These are phyloP conservation scores for Solanum hybrid DNA, from an alignment of 305 asterid genomes.

Conservation along the genomic window DNA sequence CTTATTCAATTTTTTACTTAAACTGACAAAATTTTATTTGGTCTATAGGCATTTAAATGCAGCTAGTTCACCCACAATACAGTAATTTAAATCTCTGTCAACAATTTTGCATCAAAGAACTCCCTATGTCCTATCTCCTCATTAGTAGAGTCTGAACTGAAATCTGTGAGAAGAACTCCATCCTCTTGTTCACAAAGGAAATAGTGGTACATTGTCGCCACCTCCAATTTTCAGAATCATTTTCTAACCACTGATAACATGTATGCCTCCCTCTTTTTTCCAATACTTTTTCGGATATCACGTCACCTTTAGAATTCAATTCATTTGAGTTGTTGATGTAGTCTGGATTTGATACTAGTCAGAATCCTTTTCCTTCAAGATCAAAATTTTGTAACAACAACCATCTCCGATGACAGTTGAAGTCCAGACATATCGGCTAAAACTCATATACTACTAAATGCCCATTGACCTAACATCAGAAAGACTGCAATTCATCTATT, in stretches of 20 bases:
- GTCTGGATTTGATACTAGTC: not conserved
- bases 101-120: not conserved
- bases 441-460: not conserved
- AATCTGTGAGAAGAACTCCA: not conserved
- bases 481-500: not conserved
- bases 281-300: not conserved
- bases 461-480: not conserved
- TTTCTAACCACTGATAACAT: not conserved
- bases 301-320: not conserved
- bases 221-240: not conserved
- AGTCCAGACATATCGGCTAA: not conserved
- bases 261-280: not conserved
- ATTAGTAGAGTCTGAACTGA: not conserved
- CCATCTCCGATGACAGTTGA: not conserved
- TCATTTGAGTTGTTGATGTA: not conserved
- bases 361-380: not conserved
- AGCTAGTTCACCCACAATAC: not conserved
- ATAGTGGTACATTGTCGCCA: not conserved
- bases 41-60: not conserved
- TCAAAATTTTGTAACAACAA: not conserved
- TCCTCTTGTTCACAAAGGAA: not conserved
- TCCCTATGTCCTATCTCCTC: not conserved
- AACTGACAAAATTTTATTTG: not conserved
- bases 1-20: not conserved
- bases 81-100: not conserved